A percentile compares a stretch with the other conserved stretches of the same genome.
These are phyloP conservation scores for Microthlaspi erraticum DNA, from an alignment of 345 rosid genomes.

Conservation along the genomic window DNA sequence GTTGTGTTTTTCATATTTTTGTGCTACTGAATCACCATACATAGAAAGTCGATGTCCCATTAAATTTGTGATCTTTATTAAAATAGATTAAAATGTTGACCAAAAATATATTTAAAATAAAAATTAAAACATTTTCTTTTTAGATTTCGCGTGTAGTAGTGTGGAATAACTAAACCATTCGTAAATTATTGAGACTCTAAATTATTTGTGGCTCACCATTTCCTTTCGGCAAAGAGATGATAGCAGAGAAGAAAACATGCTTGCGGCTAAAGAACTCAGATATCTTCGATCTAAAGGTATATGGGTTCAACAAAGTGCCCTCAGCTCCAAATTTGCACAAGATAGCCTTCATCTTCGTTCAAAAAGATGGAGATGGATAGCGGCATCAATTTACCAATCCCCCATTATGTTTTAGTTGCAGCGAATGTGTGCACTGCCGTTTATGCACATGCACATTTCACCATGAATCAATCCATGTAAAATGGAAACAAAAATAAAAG, in stretches of 20 bases:
- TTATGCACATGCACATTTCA: not conserved
- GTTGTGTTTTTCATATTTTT: not conserved
- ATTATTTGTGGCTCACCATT: not conserved
- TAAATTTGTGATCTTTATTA: no score
- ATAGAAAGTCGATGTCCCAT: no score
- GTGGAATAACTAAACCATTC: no score
- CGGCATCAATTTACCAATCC: not conserved
- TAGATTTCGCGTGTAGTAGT: no score
- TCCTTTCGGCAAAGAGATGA: not conserved
- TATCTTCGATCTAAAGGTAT: not conserved
- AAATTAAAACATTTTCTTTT: no score
- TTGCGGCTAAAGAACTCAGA: not conserved
- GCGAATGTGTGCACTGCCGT: not conserved
- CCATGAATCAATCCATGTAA: not conserved
- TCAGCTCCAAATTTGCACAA: constrained; percentile 4
- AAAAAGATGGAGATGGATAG: not conserved
- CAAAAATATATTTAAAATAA: no score
- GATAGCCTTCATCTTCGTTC: not conserved
- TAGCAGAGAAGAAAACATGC: constrained; percentile 7
- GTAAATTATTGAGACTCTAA: no score
- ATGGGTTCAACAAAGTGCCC: not conserved
- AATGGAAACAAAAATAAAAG: not conserved
- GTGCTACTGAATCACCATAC: no score
- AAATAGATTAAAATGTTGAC: no score
- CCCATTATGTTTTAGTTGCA: constrained; percentile 12